Evolutionary conservation across 306 rosid species (phyloP), one percentile per base, ranked within the genome.

Genomic region (Prunus padus): DNA sequence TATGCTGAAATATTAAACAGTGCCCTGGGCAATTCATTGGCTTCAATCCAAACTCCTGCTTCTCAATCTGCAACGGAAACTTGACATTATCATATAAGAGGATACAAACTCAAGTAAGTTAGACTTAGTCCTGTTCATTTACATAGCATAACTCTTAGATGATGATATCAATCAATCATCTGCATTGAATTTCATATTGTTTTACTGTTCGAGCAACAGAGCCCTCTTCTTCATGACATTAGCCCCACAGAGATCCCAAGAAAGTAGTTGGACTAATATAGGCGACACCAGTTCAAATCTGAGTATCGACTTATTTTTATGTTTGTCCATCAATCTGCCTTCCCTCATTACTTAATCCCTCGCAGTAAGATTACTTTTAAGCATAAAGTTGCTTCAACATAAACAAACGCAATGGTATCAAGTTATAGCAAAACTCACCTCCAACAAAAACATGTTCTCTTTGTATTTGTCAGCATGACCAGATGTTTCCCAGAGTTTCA

Each of bases 11-110:
- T 89, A 92, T 89, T 81, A 95, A 81, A 84, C 98, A 95, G 79
- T 95, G 98, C n/a, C 98, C 98, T 0, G 97, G 98, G 87, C 98
- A 95, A 82, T 95, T 95, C 98, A 92, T 95, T 40, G 98, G 98
- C 79, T 95, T 95, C 85, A 95, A 68, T 71, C 98, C 98, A 84
- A 90, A 95, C 76, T 95, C 97, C 77, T 95, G 98, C 75, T 92
- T 95, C 85, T 95, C 98, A 75, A 95, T 79, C 98, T 95, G 88
- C 67, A 75, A 37, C 2, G 68, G 47, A 20, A 81, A 8, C 15
- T 0, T 23, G 42, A 81, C 54, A 76, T 47, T 23, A 40, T 63
- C 19, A 68, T 22, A 62, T 28, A 28, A 52, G 13, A 80, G 13
- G 16, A 26, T 6, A 68, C 47, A 31, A 31, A 31, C 6, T 31